Evolutionary conservation across 164 flowering plant species (phyloP).

Genomic region (Macadamia tetraphylla): DNA sequence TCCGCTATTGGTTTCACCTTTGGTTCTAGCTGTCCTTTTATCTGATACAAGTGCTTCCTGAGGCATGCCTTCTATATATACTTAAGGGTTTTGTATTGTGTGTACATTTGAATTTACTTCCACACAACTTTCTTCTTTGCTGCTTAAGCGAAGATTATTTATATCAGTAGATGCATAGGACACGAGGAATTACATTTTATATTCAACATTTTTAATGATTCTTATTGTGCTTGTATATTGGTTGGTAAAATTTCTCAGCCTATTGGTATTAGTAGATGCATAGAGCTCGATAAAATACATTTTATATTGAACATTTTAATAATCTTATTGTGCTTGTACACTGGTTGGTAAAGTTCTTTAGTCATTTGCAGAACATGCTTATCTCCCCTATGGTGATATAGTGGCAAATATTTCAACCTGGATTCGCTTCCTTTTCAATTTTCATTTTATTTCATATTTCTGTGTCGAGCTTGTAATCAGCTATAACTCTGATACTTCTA

Average conservation of each 20-base stretch:
- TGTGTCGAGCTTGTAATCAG: neutral
- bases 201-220: too few relatives aligned
- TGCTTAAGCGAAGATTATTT: neutral
- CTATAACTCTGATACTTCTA: neutral
- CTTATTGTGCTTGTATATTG: neutral
- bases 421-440: neutral
- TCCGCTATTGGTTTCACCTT: constrained; percentile 14
- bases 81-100: constrained; percentile 2
- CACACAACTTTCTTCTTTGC: neutral
- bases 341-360: too few relatives aligned
- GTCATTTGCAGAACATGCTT: neutral
- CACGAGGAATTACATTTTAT: neutral
- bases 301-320: neutral
- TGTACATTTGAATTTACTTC: neutral
- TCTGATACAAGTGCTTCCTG: constrained; percentile 3
- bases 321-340: neutral
- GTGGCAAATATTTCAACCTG: neutral
- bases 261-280: constrained; percentile 2
- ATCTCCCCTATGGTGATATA: neutral
- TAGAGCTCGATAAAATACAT: neutral
- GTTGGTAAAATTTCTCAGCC: neutral
- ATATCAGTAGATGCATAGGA: neutral
- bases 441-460: neutral
- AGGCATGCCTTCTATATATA: neutral
- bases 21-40: neutral